These are phyloP conservation scores for Candida coquimbonensis DNA, from an alignment of 805 yeast species.

Conservation along the genomic window DNA sequence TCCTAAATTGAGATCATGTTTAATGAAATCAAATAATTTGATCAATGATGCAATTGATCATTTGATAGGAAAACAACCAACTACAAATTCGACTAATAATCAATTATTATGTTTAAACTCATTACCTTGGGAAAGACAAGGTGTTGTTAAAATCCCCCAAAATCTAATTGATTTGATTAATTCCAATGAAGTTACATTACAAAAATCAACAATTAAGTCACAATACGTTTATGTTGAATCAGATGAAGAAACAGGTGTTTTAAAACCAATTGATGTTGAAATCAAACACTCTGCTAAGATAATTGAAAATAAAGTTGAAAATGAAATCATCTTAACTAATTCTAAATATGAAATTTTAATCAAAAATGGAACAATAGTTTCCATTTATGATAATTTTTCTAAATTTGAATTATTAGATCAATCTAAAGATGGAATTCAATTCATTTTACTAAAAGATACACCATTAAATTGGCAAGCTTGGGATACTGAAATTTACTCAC, in stretches of 20 bases:
- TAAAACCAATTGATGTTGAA: not conserved
- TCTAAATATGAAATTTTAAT: constrained; percentile 52
- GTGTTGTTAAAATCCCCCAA: constrained; percentile 33
- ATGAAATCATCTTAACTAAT: constrained; percentile 49
- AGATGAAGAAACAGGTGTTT: not conserved
- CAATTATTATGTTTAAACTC: constrained; percentile 37
- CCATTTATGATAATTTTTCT: constrained; percentile 52
- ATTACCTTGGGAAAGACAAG: constrained; percentile 53
- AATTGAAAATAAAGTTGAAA: constrained; percentile 26
- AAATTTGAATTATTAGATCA: constrained; percentile 62
- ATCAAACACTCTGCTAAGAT: constrained; percentile 46
- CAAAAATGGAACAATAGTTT: constrained; percentile 52
- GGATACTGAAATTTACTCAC: constrained; percentile 92
- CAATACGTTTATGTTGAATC: constrained; percentile 19
- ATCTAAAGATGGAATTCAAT: constrained; percentile 65
- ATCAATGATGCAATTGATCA: constrained; percentile 23
- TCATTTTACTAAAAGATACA: constrained; percentile 78
- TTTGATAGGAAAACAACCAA: too few species aligned
- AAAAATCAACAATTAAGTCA: not conserved
- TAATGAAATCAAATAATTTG: constrained; percentile 46
- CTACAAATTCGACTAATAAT: constrained; percentile 6
- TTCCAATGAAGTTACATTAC: not conserved
- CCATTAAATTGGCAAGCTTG: constrained; percentile 93
- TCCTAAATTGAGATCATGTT: constrained; percentile 60
- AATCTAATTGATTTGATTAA: not conserved